A percentile compares a stretch with the other conserved stretches of the same genome.
Evolutionary conservation across 208 protist genomes (phyloP).

Genomic region (Paratrypanosoma confusum): DNA sequence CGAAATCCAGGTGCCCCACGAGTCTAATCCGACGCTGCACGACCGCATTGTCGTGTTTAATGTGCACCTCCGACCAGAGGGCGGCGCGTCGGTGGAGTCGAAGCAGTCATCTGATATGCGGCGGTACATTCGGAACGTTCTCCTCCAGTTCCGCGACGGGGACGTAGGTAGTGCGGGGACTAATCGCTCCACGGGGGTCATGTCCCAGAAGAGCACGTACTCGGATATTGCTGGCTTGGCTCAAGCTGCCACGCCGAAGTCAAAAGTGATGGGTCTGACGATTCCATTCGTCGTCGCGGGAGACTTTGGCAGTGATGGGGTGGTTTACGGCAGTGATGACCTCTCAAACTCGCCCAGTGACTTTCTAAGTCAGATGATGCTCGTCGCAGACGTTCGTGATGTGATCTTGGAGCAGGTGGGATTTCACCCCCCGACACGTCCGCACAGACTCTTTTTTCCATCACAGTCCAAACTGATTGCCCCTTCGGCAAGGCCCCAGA

Average conservation of each 20-base stretch:
- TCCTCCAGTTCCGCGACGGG: conserved; percentile 38
- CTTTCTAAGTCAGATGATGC: conserved; percentile 50
- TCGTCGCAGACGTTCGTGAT: conserved; percentile 45
- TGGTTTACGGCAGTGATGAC: no score
- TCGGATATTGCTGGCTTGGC: no score
- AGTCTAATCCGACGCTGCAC: conserved; percentile 3
- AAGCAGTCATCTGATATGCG: conserved; percentile 67
- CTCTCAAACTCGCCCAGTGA: conserved; percentile 21
- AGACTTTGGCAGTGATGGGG: conserved; percentile 77
- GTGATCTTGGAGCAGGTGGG: conserved; percentile 43
- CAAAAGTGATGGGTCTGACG: background rate
- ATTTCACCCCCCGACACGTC: conserved; percentile 52
- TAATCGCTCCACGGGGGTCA: no score
- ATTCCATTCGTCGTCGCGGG: conserved; percentile 66
- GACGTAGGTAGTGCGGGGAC: background rate
- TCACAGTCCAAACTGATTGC: conserved; percentile 65
- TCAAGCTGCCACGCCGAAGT: conserved; percentile 6
- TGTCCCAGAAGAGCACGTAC: no score
- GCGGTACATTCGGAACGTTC: conserved; percentile 48
- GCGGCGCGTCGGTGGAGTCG: conserved; percentile 29
- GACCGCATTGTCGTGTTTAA: conserved; percentile 69
- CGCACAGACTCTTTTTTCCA: conserved; percentile 70
- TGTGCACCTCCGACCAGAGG: conserved; percentile 69
- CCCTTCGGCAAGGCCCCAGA: conserved; percentile 42
- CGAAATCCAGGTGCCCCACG: conserved; percentile 52